Evolutionary conservation across 2,329 filamentous ascomycete species (phyloP).

Genomic region (Monosporascus sp.): DNA sequence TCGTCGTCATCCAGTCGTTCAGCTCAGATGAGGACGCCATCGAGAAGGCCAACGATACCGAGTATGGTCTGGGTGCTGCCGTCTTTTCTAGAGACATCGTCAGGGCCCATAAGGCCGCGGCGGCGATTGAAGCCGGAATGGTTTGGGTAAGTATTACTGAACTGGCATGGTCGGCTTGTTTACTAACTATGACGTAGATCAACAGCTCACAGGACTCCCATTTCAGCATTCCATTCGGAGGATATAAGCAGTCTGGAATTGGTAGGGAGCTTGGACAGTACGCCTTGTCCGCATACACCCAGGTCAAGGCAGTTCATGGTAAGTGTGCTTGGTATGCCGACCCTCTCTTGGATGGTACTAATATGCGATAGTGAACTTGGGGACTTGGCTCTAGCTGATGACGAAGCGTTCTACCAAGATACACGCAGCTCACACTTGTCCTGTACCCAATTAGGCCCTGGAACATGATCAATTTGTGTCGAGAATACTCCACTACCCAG

Average conservation of each 20-base stretch:
- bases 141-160: slow-evolving; percentile 28
- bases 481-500: too few species aligned
- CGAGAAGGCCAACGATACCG: slow-evolving; percentile 43
- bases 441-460: too few species aligned
- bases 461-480: too few species aligned
- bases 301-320: slow-evolving; percentile 1
- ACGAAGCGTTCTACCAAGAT: too few species aligned
- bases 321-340: not conserved
- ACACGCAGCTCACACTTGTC: too few species aligned
- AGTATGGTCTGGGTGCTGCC: slow-evolving; percentile 56
- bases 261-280: slow-evolving; percentile 34
- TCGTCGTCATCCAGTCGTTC: slow-evolving; percentile 38
- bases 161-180: not conserved
- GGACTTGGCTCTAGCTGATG: not conserved
- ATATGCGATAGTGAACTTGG: not conserved
- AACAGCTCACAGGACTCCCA: slow-evolving; percentile 42
- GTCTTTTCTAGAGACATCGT: slow-evolving; percentile 57
- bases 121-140: slow-evolving; percentile 56
- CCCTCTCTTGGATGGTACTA: not conserved
- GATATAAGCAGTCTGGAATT: slow-evolving; percentile 43
- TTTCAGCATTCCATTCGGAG: slow-evolving; percentile 39
- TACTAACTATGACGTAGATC: slow-evolving; percentile 24
- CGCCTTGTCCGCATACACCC: not conserved
- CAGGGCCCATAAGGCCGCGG: slow-evolving; percentile 41
- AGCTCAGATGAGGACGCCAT: slow-evolving; percentile 37